Percentiles rank a stretch among this genome's conserved stretches.
These are phyloP conservation scores for Gossypium australe DNA, from an alignment of 345 rosid genomes.

Conservation along the genomic window DNA sequence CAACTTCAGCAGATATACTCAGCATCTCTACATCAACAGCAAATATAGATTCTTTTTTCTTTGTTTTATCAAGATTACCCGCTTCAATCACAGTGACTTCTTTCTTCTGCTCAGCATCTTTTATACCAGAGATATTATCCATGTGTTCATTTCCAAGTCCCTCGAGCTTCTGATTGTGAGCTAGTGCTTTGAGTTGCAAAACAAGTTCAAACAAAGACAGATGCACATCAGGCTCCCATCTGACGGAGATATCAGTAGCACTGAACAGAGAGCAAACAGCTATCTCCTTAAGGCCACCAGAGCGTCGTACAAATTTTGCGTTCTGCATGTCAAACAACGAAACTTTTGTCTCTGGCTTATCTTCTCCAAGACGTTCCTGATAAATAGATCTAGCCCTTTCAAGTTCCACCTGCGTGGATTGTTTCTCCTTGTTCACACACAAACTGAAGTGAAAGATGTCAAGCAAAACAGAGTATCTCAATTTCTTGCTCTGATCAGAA, in stretches of 20 bases:
- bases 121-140: conserved; percentile 37
- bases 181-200: conserved; percentile 58
- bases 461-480: conserved; percentile 68
- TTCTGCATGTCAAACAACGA: conserved; percentile 75
- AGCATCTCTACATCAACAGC: conserved; percentile 89
- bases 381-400: conserved; percentile 81
- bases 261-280: conserved; percentile 90
- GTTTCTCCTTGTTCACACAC: conserved; percentile 80
- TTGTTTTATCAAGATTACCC: conserved; percentile 45
- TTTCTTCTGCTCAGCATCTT: conserved; percentile 38
- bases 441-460: conserved; percentile 71
- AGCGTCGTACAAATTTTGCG: conserved; percentile 79
- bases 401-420: conserved; percentile 79
- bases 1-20: conserved; percentile 71
- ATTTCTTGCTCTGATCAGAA: conserved; percentile 45
- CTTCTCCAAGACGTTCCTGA: conserved; percentile 63
- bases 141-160: conserved; percentile 27
- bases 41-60: conserved; percentile 87
- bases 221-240: conserved; percentile 97
- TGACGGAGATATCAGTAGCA: conserved; percentile 70
- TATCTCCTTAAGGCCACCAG: conserved; percentile 84
- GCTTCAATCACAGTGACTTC: conserved; percentile 37
- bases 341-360: conserved; percentile 48
- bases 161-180: conserved; percentile 52
- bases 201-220: conserved; percentile 68